phyloP scores from a whole-genome alignment of 2,329 filamentous ascomycete genomes.

The Colletotrichum phormii region DNA sequence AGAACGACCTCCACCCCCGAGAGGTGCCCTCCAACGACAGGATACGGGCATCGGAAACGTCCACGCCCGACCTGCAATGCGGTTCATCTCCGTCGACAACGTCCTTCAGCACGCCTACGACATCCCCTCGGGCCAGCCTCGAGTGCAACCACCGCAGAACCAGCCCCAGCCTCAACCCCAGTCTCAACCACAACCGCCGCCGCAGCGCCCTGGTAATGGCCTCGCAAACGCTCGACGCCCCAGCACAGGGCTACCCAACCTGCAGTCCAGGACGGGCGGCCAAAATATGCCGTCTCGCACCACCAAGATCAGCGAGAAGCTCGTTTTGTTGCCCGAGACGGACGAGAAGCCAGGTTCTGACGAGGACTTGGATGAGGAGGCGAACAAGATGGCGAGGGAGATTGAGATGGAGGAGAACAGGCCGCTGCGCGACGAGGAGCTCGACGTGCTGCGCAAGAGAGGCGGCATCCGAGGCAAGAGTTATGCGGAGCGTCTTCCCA shows the following conservation, averaged over 20 bases:
- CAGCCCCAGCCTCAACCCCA: background rate
- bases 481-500: slow-evolving; percentile 93
- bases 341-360: slow-evolving; percentile 64
- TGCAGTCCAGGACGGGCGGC: slow-evolving; percentile 59
- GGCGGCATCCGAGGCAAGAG: slow-evolving; percentile 81
- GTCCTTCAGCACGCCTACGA: slow-evolving; percentile 94
- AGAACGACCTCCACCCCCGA: slow-evolving; percentile 48
- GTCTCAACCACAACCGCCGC: slow-evolving; percentile 58
- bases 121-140: slow-evolving; percentile 92
- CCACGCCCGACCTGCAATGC: slow-evolving; percentile 63
- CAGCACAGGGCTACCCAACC: slow-evolving; percentile 40
- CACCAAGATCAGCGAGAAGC: slow-evolving; percentile 94
- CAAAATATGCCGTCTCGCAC: slow-evolving; percentile 83
- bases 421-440: slow-evolving; percentile 75
- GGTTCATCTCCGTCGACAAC: slow-evolving; percentile 91
- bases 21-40: slow-evolving; percentile 48
- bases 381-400: slow-evolving; percentile 47
- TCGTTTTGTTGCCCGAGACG: slow-evolving; percentile 93
- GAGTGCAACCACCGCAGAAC: slow-evolving; percentile 54
- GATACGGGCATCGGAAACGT: slow-evolving; percentile 45
- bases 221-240: slow-evolving; percentile 24
- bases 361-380: slow-evolving; percentile 64
- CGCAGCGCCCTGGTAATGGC: slow-evolving; percentile 55
- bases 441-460: slow-evolving; percentile 71
- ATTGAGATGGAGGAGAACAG: slow-evolving; percentile 69